Conservation (phyloP, 1,284 basidiomycete species). For the Neonothopanus nambi region DNA sequence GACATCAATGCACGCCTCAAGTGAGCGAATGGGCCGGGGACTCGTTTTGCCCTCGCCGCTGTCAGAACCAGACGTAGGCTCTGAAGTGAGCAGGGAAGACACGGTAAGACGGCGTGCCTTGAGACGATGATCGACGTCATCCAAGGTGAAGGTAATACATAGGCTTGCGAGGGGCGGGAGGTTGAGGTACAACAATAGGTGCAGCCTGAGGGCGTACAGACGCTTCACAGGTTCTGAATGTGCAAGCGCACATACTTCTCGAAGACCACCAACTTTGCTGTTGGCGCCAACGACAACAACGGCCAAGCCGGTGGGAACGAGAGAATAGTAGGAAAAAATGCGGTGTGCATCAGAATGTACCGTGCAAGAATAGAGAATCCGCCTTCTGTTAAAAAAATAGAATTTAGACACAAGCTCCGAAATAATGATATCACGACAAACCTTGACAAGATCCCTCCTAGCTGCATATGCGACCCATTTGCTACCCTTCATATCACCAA, state of each 20-base stretch:
- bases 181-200: slow-evolving; percentile 22
- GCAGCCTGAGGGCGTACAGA: slow-evolving; percentile 26
- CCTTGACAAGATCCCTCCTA: slow-evolving; percentile 82
- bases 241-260: slow-evolving; percentile 88
- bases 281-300: slow-evolving; percentile 90
- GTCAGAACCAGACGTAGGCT: too few relatives aligned
- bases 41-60: too few relatives aligned
- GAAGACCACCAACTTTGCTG: slow-evolving; percentile 86
- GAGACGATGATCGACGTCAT: slow-evolving; percentile 49
- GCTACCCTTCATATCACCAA: slow-evolving; percentile 70
- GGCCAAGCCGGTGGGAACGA: slow-evolving; percentile 81
- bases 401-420: background rate
- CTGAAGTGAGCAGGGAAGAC: background rate
- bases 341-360: slow-evolving; percentile 94
- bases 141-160: slow-evolving; percentile 47
- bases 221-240: slow-evolving; percentile 18
- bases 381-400: slow-evolving; percentile 62
- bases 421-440: too few relatives aligned
- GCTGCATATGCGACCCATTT: slow-evolving; percentile 88
- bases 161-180: slow-evolving; percentile 24
- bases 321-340: slow-evolving; percentile 91
- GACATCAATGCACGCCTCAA: too few relatives aligned
- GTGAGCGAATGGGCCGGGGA: too few relatives aligned
- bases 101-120: slow-evolving; percentile 30
- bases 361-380: slow-evolving; percentile 95